Conservation (phyloP, 129 eudicot species). For the Artemisia annua region DNA sequence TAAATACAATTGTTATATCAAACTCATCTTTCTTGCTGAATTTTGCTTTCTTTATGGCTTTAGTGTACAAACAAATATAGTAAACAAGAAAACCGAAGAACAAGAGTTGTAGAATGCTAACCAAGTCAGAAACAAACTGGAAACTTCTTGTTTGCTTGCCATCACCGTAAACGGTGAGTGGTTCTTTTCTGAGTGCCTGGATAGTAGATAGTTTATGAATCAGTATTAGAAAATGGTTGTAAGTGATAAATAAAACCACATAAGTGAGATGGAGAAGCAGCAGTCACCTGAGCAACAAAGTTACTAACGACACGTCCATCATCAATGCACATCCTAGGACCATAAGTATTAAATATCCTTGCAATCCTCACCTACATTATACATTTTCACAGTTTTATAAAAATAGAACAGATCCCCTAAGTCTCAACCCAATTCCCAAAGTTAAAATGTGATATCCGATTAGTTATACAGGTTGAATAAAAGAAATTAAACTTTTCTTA, state of each 20-base stretch:
- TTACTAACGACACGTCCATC: constrained; percentile 99
- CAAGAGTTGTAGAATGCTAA: constrained; percentile 24
- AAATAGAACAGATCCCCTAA: neutral
- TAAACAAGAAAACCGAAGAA: neutral
- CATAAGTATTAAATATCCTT: constrained; percentile 94
- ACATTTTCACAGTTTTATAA: neutral
- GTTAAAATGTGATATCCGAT: too few relatives aligned
- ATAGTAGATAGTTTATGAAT: neutral
- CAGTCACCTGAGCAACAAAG: constrained; percentile 86
- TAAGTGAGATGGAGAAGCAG: neutral
- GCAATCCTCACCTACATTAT: constrained; percentile 70
- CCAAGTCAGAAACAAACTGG: constrained; percentile 92
- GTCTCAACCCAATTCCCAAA: too few relatives aligned
- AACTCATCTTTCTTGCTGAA: neutral
- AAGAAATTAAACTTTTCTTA: too few relatives aligned
- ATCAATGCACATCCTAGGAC: constrained; percentile 95
- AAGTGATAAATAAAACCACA: neutral
- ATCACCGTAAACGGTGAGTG: constrained; percentile 91
- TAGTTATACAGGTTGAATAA: too few relatives aligned
- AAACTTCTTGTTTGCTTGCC: constrained; percentile 97
- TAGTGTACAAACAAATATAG: neutral
- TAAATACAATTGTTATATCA: neutral
- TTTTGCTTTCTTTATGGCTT: neutral
- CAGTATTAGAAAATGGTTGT: neutral
- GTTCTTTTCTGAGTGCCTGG: constrained; percentile 90